phyloP scores from a whole-genome alignment of 768 basidiomycete genomes.

The Leccinellum albellum region DNA sequence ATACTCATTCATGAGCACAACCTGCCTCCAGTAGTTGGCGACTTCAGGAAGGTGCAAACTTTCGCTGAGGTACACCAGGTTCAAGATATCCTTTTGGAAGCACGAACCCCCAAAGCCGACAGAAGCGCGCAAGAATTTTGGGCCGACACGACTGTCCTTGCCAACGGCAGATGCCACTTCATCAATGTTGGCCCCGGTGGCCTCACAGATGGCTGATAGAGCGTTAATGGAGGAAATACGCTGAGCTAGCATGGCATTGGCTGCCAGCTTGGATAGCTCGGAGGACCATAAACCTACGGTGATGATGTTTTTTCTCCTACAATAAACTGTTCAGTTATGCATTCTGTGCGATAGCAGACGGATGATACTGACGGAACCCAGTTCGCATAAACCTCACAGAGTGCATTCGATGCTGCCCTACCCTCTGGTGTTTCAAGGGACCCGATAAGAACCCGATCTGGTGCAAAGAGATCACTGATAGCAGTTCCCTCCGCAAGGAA shows the following conservation, averaged over 20 bases:
- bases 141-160: slow-evolving; percentile 86
- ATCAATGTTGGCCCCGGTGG: slow-evolving; percentile 97
- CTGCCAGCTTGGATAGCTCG: slow-evolving; percentile 96
- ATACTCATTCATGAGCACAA: slow-evolving; percentile 98
- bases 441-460: slow-evolving; percentile 96
- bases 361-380: slow-evolving; percentile 82
- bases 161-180: slow-evolving; percentile 96
- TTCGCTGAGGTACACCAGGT: slow-evolving; percentile 96
- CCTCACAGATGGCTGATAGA: slow-evolving; percentile 97
- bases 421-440: slow-evolving; percentile 90
- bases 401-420: slow-evolving; percentile 69
- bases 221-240: slow-evolving; percentile 98
- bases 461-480: slow-evolving; percentile 79
- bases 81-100: slow-evolving; percentile 99
- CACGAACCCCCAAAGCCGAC: slow-evolving; percentile 98
- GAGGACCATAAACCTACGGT: slow-evolving; percentile 98
- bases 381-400: slow-evolving; percentile 84
- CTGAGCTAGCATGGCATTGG: slow-evolving; percentile 99
- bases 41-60: slow-evolving; percentile 94
- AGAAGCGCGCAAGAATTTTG: slow-evolving; percentile 92
- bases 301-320: slow-evolving; percentile 71
- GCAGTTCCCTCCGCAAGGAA: slow-evolving; percentile 99
- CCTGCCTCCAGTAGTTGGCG: slow-evolving; percentile 95
- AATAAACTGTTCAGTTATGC: slow-evolving; percentile 1
- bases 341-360: neutral